A percentile compares a stretch with the other conserved stretches of the same genome.
These are phyloP conservation scores for Cytospora piceae DNA, from an alignment of 2,329 filamentous ascomycete species.

Conservation along the genomic window DNA sequence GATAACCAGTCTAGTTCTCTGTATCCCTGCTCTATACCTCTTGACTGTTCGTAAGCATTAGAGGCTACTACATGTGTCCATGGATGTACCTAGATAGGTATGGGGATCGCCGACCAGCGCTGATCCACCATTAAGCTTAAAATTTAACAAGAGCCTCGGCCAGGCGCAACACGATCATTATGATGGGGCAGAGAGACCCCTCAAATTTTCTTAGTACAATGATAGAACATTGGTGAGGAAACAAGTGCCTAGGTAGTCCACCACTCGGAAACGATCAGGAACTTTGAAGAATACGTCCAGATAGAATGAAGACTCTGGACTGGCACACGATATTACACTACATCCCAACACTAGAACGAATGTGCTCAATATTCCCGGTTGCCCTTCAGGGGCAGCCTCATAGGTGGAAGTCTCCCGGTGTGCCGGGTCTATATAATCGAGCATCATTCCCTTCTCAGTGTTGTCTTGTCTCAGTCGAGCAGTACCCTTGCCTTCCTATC, in stretches of 20 bases:
- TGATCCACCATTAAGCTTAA: constrained; percentile 25
- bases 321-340: not conserved
- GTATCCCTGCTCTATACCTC: not conserved
- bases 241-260: not conserved
- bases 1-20: not conserved
- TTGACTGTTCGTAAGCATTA: not conserved
- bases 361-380: not conserved
- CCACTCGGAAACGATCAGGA: constrained; percentile 3
- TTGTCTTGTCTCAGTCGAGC: not conserved
- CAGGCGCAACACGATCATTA: not conserved
- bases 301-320: not conserved
- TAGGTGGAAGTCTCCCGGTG: not conserved
- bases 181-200: constrained; percentile 5
- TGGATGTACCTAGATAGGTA: not conserved
- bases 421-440: not conserved
- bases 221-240: not conserved
- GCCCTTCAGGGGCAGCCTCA: not conserved
- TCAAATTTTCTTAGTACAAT: constrained; percentile 1
- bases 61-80: not conserved
- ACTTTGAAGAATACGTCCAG: no score
- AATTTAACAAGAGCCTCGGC: constrained; percentile 16
- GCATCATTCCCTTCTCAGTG: not conserved
- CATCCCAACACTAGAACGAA: constrained; percentile 3
- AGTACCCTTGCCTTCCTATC: not conserved
- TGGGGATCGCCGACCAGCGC: not conserved